A percentile compares a stretch with the other conserved stretches of the same genome.
These are phyloP conservation scores for Magnaporthiopsis poae DNA, from an alignment of 2,329 filamentous ascomycete genomes.

Conservation along the genomic window DNA sequence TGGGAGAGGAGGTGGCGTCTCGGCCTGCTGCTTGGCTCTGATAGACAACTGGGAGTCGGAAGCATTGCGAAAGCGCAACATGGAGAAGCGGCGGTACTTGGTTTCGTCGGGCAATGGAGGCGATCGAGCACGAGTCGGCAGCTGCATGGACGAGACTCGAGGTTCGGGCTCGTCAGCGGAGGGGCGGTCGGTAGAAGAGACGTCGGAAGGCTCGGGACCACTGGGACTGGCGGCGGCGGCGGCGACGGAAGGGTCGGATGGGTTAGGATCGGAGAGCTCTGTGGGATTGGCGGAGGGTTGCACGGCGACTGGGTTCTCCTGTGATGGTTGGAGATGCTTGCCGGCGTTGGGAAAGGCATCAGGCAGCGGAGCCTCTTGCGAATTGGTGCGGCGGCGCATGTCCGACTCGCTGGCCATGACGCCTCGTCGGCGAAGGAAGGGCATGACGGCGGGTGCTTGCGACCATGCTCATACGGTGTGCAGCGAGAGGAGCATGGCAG, in stretches of 20 bases:
- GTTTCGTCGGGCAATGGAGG: slow-evolving; percentile 46
- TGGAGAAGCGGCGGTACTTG: slow-evolving; percentile 53
- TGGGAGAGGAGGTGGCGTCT: slow-evolving; percentile 47
- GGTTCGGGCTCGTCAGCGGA: slow-evolving; percentile 17
- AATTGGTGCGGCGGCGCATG: slow-evolving; percentile 42
- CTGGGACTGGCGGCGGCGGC: slow-evolving; percentile 15
- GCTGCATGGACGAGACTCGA: slow-evolving; percentile 15
- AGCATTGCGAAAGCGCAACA: slow-evolving; percentile 81
- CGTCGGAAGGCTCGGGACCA: slow-evolving; percentile 23
- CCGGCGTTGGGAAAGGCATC: slow-evolving; percentile 9
- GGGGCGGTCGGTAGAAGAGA: slow-evolving; percentile 19
- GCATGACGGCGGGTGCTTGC: slow-evolving; percentile 34
- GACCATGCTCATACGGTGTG: slow-evolving; percentile 14
- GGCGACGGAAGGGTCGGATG: slow-evolving; percentile 15
- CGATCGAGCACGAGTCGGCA: slow-evolving; percentile 30
- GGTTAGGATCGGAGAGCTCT: slow-evolving; percentile 11
- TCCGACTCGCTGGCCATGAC: slow-evolving; percentile 50
- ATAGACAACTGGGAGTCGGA: slow-evolving; percentile 82
- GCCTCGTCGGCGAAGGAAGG: slow-evolving; percentile 52
- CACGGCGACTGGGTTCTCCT: not conserved
- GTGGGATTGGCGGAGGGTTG: slow-evolving; percentile 7
- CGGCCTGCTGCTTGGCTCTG: slow-evolving; percentile 59
- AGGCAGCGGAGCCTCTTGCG: slow-evolving; percentile 21
- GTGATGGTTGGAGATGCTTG: slow-evolving; percentile 16
- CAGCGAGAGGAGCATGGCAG: slow-evolving; percentile 6